Evolutionary conservation across 305 asterid genomes (phyloP).

Genomic region (Fraxinus xanthoxyloides): DNA sequence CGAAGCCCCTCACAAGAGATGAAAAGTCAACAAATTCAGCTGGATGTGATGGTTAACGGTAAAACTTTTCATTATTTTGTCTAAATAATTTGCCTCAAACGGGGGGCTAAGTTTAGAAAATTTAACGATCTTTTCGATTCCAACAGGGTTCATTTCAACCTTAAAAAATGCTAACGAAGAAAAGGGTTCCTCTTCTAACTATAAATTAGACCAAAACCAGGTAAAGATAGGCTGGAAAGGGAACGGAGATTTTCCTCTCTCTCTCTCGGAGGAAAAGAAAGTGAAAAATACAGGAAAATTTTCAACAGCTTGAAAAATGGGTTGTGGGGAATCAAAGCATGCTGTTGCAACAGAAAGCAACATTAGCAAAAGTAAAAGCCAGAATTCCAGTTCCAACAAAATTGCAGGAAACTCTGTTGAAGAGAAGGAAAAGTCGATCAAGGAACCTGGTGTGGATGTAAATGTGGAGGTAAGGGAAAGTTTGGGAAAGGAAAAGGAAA

Average conservation of each 20-base stretch:
- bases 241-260: slow-evolving; percentile 28
- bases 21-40: too few relatives aligned
- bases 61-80: too few relatives aligned
- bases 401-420: neutral
- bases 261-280: neutral
- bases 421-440: neutral
- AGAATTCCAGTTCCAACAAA: neutral
- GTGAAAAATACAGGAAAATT: neutral
- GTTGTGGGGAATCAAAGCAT: slow-evolving; percentile 84
- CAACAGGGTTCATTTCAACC: slow-evolving; percentile 15
- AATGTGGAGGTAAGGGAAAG: neutral
- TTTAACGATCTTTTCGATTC: neutral
- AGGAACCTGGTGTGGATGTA: neutral
- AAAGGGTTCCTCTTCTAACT: slow-evolving; percentile 33
- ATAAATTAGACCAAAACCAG: slow-evolving; percentile 24
- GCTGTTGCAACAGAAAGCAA: slow-evolving; percentile 59
- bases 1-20: too few relatives aligned
- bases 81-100: too few relatives aligned
- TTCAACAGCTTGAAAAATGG: slow-evolving; percentile 36
- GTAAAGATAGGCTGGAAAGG: slow-evolving; percentile 22
- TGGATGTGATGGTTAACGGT: too few relatives aligned
- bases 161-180: slow-evolving; percentile 38
- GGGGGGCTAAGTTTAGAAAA: too few relatives aligned
- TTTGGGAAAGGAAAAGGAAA: neutral
- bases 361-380: neutral